Conservation (phyloP, 805 yeast species). For the Candida coquimbonensis region DNA sequence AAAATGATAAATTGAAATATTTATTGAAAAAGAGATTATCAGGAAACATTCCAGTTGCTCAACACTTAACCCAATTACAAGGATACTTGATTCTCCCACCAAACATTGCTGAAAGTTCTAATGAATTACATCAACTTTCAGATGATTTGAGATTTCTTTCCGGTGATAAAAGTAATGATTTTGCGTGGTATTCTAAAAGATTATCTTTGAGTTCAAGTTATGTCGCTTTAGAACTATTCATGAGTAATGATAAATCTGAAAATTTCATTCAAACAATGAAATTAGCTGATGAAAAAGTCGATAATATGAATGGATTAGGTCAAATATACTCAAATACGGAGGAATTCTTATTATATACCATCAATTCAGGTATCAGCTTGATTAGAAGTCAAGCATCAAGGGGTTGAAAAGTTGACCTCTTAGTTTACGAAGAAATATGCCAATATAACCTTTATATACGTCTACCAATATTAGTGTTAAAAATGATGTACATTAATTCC, state of each 20-base stretch:
- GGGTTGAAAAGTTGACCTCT: conserved; percentile 30
- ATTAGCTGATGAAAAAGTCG: conserved; percentile 56
- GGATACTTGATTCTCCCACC: conserved; percentile 60
- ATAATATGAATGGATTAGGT: conserved; percentile 48
- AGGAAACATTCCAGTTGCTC: conserved; percentile 33
- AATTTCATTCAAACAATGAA: conserved; percentile 50
- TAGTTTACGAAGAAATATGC: too few relatives aligned
- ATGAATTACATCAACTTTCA: conserved; percentile 64
- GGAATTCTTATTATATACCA: conserved; percentile 64
- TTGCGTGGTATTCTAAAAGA: conserved; percentile 91
- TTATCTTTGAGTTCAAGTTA: conserved; percentile 62
- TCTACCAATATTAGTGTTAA: neutral
- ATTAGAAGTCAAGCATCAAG: conserved; percentile 62
- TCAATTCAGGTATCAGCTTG: conserved; percentile 57
- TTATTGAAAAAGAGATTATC: conserved; percentile 41
- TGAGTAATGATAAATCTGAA: conserved; percentile 65
- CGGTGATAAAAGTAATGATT: conserved; percentile 73
- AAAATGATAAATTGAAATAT: conserved; percentile 36
- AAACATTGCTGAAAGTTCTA: conserved; percentile 48
- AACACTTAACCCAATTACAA: conserved; percentile 32
- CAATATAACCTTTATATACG: neutral
- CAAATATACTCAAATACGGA: conserved; percentile 55
- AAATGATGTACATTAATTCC: neutral
- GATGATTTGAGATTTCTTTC: conserved; percentile 81
- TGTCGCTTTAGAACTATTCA: conserved; percentile 69